phyloP scores from a whole-genome alignment of 1,284 basidiomycete genomes.

The Volvariella volvacea region DNA sequence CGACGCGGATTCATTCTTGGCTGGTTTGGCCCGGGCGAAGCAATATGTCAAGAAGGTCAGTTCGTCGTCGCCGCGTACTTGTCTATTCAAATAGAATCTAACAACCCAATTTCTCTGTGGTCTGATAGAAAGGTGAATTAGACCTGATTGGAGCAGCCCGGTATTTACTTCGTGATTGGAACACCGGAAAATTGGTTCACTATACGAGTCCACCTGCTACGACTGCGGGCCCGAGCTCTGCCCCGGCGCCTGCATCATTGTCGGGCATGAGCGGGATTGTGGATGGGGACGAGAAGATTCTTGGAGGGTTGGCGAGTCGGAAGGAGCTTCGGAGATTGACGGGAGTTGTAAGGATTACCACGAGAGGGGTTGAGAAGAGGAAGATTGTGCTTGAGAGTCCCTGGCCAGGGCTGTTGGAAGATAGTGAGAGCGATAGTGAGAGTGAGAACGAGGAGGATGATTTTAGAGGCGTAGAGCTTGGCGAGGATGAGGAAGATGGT shows the following conservation, averaged over 20 bases:
- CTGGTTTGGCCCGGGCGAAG: conserved; percentile 74
- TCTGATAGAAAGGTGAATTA: conserved; percentile 59
- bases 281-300: conserved; percentile 35
- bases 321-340: conserved; percentile 59
- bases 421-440: conserved; percentile 19
- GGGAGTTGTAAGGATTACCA: conserved; percentile 52
- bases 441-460: no score
- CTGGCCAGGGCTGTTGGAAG: conserved; percentile 33
- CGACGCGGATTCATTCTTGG: conserved; percentile 73
- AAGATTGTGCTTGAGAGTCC: conserved; percentile 48
- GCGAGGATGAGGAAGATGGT: conserved; percentile 17
- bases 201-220: conserved; percentile 54
- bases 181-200: conserved; percentile 70
- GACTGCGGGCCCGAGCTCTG: conserved; percentile 15
- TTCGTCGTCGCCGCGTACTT: conserved; percentile 12
- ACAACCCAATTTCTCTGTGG: not conserved
- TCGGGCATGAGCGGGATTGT: conserved; percentile 17
- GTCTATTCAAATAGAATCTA: not conserved
- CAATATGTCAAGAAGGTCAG: conserved; percentile 85
- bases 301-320: conserved; percentile 44
- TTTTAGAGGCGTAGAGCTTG: no score
- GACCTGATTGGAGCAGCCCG: conserved; percentile 81
- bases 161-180: conserved; percentile 88
- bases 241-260: no score
- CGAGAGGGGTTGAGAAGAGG: conserved; percentile 47